A percentile compares a stretch with the other conserved stretches of the same genome.
Evolutionary conservation across 495 filamentous ascomycete species (phyloP).

Genomic region (Trichoderma virens): DNA sequence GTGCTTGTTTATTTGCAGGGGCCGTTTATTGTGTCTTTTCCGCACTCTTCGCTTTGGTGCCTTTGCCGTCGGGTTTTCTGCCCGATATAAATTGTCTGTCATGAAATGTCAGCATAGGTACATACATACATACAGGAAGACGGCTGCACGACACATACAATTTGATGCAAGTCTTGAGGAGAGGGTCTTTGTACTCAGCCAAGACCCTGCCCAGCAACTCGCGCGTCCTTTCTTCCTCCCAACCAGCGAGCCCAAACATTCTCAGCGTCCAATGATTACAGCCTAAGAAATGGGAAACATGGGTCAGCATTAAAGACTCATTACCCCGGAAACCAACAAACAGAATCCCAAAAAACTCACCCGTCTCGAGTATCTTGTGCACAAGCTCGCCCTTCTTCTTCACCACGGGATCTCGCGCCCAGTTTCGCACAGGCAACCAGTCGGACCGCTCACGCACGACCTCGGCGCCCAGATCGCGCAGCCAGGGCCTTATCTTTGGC

Average conservation of each 20-base stretch:
- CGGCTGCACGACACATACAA: neutral
- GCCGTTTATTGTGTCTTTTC: neutral
- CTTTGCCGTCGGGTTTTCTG: neutral
- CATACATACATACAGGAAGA: neutral
- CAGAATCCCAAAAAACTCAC: neutral
- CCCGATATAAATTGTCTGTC: conserved; percentile 11
- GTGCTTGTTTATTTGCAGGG: too few species aligned
- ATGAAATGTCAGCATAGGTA: neutral
- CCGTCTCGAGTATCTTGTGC: neutral
- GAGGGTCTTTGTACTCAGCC: neutral
- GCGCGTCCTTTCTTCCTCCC: neutral
- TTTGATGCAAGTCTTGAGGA: conserved; percentile 9
- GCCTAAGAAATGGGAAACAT: neutral
- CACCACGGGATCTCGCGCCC: conserved; percentile 26
- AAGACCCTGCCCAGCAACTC: conserved; percentile 1
- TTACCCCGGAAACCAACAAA: neutral
- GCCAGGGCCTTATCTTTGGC: conserved; percentile 25
- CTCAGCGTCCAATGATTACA: conserved; percentile 4
- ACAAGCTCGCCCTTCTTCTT: conserved; percentile 10
- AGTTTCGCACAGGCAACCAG: conserved; percentile 18
- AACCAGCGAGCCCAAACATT: conserved; percentile 5
- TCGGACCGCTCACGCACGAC: conserved; percentile 41
- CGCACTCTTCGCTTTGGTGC: neutral
- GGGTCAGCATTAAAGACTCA: neutral
- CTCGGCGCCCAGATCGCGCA: conserved; percentile 45